phyloP scores from a whole-genome alignment of 768 basidiomycete genomes.

The Suillus weaverae region DNA sequence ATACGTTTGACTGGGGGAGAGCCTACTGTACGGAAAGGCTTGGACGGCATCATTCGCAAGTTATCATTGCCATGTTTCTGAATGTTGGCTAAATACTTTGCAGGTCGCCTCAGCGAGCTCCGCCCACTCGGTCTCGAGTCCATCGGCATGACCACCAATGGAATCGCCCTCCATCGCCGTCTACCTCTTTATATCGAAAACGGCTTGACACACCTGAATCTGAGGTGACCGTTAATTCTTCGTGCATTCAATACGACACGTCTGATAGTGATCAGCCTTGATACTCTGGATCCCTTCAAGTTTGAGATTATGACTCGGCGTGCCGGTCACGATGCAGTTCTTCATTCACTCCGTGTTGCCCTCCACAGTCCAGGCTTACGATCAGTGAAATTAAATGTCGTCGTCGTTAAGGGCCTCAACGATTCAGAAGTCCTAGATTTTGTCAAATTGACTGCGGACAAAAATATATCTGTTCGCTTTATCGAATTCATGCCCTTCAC shows the following conservation, averaged over 20 bases:
- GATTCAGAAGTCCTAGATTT: constrained; percentile 80
- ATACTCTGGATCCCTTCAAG: constrained; percentile 83
- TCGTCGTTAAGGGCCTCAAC: constrained; percentile 79
- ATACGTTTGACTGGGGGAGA: constrained; percentile 89
- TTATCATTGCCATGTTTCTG: constrained; percentile 7
- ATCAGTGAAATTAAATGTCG: constrained; percentile 81
- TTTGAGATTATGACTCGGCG: constrained; percentile 87
- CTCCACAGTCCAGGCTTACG: constrained; percentile 47
- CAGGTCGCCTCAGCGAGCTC: constrained; percentile 65
- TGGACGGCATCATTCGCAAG: constrained; percentile 68
- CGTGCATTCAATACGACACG: constrained; percentile 4
- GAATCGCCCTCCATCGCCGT: constrained; percentile 70
- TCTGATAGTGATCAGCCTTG: constrained; percentile 49
- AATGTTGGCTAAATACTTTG: constrained; percentile 11
- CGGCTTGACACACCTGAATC: constrained; percentile 76
- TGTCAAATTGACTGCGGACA: constrained; percentile 69
- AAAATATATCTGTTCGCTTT: constrained; percentile 71
- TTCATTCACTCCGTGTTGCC: constrained; percentile 67
- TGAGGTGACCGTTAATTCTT: constrained; percentile 45
- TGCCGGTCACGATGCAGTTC: constrained; percentile 71
- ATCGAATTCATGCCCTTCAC: constrained; percentile 96
- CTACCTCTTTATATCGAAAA: constrained; percentile 65
- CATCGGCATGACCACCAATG: constrained; percentile 87
- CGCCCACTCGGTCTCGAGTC: constrained; percentile 61
- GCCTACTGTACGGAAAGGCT: constrained; percentile 78